Evolutionary conservation across 805 yeast genomes (phyloP), one percentile per base, ranked within the genome.

Genomic region (Lachancea kluyveri): DNA sequence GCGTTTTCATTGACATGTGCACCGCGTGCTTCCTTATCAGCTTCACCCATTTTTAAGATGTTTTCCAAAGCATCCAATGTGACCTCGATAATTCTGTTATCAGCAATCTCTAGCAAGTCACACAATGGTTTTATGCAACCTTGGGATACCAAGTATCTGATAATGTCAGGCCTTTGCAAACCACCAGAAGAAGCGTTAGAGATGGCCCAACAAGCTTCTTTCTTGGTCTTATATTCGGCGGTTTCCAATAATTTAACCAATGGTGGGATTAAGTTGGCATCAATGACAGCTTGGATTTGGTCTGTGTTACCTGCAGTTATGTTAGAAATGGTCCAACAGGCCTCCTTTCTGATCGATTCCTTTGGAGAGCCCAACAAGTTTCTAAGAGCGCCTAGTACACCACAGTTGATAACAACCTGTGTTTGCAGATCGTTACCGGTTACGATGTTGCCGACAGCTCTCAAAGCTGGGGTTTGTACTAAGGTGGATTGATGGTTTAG

Each of bases 151-250:
- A 92, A 72, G 62, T 87, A 92, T 52, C 90, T 75, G 49, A 92
- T 88, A 59, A 88, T 95, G 39, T 86, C 95, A 6, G 97, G 97
- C 59, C 77, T 81, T 25, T 79, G 68, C 48, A 87, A 70, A 14
- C 96, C 97, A 48, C 97, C 97, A 7, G 96, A 83, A 11, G 96
- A 84, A 22, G 98, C 97, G 58, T 92, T 92, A 17, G 96, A 87
- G 45, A 92, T 82, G 21, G 97, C 97, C 98, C 98, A 92, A 70
- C 97, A 90, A 3, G 98, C 98, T 67, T 92, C 98, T 62, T 90
- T 92, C 59, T 84, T 84, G 21, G 97, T 90, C 68, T 87, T 88
- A 68, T 87, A 88, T 54, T 90, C 97, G 40, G 92, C 96, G 35
- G 74, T 70, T 50, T 76, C 72, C 58, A 92, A 70, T 42, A 79